These are phyloP conservation scores for Amanita exitialis DNA, from an alignment of 768 basidiomycete genomes.

Conservation along the genomic window DNA sequence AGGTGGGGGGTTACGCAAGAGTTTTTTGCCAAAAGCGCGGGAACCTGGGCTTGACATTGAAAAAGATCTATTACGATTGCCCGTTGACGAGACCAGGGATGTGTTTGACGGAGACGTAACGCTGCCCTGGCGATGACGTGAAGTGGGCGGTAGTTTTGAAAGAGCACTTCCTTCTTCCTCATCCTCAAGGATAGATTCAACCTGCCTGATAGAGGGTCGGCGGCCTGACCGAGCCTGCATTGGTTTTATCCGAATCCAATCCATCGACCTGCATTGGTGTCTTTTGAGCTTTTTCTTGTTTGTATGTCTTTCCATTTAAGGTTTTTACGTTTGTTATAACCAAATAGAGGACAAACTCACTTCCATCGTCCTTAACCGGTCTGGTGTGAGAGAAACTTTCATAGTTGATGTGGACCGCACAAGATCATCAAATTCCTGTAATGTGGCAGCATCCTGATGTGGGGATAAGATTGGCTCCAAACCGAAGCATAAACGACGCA, in stretches of 20 bases:
- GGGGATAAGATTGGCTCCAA: conserved; percentile 3
- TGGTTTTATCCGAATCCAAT: conserved; percentile 22
- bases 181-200: conserved; percentile 59
- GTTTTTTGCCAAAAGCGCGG: conserved; percentile 16
- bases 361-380: conserved; percentile 89
- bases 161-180: conserved; percentile 46
- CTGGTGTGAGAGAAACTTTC: conserved; percentile 93
- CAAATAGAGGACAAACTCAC: conserved; percentile 40
- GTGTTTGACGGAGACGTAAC: conserved; percentile 30
- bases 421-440: conserved; percentile 87
- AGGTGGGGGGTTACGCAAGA: conserved; percentile 20
- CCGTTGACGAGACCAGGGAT: conserved; percentile 18
- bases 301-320: conserved; percentile 41
- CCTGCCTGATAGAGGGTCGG: conserved; percentile 39
- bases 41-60: conserved; percentile 27
- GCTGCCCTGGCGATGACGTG: conserved; percentile 36
- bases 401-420: conserved; percentile 86
- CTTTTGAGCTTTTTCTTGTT: conserved; percentile 59
- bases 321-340: conserved; percentile 19
- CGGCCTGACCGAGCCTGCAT: conserved; percentile 22
- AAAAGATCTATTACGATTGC: conserved; percentile 28
- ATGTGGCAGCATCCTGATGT: conserved; percentile 40
- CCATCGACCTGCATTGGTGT: conserved; percentile 26
- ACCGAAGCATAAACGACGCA: conserved; percentile 6
- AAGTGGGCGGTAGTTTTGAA: conserved; percentile 17